Evolutionary conservation across 2,329 filamentous ascomycete species (phyloP).

Genomic region (Apiospora aurea): DNA sequence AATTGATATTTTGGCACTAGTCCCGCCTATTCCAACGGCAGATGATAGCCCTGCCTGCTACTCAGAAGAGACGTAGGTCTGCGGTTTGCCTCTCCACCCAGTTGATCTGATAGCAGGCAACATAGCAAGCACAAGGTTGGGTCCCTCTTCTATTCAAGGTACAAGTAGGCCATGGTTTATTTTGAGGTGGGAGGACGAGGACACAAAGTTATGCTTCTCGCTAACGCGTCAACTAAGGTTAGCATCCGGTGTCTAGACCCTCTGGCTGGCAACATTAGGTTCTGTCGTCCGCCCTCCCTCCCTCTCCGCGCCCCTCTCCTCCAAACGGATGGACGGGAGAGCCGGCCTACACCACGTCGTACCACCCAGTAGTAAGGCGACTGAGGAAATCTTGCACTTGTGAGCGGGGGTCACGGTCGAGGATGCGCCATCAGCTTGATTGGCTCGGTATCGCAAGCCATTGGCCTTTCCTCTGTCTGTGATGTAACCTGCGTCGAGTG

Average conservation of each 20-base stretch:
- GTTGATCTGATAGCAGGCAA: too few species aligned
- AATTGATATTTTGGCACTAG: neutral
- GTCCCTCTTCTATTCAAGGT: too few species aligned
- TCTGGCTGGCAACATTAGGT: neutral
- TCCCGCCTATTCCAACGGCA: constrained; percentile 16
- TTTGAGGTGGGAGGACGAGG: neutral
- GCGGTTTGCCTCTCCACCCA: neutral
- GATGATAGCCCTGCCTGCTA: neutral
- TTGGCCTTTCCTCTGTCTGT: neutral
- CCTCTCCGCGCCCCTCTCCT: neutral
- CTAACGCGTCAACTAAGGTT: neutral
- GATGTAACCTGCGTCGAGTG: neutral
- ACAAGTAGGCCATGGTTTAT: too few species aligned
- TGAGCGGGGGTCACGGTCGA: neutral
- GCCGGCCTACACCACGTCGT: neutral
- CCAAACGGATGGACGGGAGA: neutral
- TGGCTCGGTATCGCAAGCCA: neutral
- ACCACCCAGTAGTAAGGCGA: too few species aligned
- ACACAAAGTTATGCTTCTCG: neutral
- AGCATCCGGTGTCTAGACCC: neutral
- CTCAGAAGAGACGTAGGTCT: too few species aligned
- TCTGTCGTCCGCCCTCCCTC: neutral
- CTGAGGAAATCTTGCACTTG: neutral
- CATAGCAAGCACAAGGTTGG: too few species aligned
- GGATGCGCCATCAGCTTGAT: neutral